Evolutionary conservation across 805 yeast species (phyloP).

Genomic region (Candida awuae): DNA sequence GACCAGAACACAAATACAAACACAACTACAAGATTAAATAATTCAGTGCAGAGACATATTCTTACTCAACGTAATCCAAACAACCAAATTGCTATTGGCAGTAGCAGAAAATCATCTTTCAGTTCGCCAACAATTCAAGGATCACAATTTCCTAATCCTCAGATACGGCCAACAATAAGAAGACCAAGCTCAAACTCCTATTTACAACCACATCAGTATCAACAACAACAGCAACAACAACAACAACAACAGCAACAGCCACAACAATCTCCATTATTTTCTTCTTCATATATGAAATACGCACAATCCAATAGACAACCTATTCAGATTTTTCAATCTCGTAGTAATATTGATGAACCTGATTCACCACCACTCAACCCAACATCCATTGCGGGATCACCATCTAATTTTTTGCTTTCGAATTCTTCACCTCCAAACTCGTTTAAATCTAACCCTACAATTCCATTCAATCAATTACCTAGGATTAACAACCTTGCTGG

Average conservation of each 20-base stretch:
- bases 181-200: conserved; percentile 5
- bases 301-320: too few species aligned
- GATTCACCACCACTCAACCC: conserved; percentile 49
- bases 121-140: conserved; percentile 10
- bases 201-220: conserved; percentile 2
- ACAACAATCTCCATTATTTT: too few species aligned
- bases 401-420: conserved; percentile 46
- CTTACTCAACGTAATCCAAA: conserved; percentile 4
- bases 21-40: neutral
- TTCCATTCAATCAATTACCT: too few species aligned
- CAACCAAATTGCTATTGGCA: conserved; percentile 5
- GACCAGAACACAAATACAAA: neutral
- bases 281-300: too few species aligned
- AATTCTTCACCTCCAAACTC: conserved; percentile 45
- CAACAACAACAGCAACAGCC: conserved; percentile 5
- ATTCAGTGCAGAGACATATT: conserved; percentile 3
- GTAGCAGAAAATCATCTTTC: conserved; percentile 13
- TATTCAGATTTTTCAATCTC: conserved; percentile 9
- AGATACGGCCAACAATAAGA: conserved; percentile 5
- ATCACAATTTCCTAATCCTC: conserved; percentile 1
- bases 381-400: conserved; percentile 45
- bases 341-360: conserved; percentile 25
- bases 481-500: too few species aligned
- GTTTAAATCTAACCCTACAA: too few species aligned
- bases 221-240: neutral